phyloP scores from a whole-genome alignment of 2,329 filamentous ascomycete genomes.

The Atkinsonella hypoxylon region DNA sequence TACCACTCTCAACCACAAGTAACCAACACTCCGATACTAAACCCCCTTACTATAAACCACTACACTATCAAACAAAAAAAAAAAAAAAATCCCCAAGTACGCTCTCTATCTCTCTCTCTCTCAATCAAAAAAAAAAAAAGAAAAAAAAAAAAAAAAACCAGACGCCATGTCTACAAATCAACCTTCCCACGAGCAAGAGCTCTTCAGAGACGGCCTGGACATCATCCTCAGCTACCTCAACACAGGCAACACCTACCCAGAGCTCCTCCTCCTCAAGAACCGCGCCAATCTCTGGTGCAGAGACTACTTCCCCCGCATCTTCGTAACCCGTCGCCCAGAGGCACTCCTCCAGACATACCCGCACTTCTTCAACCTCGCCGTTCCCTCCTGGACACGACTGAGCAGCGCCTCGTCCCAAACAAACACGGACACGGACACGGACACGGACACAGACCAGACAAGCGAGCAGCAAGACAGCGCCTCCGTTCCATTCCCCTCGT shows the following conservation, averaged over 20 bases:
- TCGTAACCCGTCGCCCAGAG: not conserved
- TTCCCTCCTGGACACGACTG: not conserved
- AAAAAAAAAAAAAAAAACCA: too few relatives aligned
- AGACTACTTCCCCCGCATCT: not conserved
- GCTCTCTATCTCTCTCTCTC: too few relatives aligned
- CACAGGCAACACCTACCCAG: constrained; percentile 8
- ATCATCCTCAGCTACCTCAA: constrained; percentile 18
- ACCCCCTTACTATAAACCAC: too few relatives aligned
- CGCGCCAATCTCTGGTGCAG: constrained; percentile 4
- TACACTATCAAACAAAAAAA: too few relatives aligned
- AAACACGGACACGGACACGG: too few relatives aligned
- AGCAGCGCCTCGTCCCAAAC: too few relatives aligned
- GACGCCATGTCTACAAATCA: not conserved
- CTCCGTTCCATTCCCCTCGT: not conserved
- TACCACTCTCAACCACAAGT: too few relatives aligned
- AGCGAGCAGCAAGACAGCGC: not conserved
- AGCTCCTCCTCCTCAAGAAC: not conserved
- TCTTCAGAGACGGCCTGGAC: constrained; percentile 5
- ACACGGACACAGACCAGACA: too few relatives aligned
- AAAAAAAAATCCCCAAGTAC: too few relatives aligned
- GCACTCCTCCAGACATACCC: not conserved
- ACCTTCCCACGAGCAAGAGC: not conserved
- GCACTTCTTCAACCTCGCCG: not conserved
- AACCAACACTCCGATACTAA: too few relatives aligned
- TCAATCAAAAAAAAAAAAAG: too few relatives aligned